Conservation (phyloP, 2,329 filamentous ascomycete genomes). For the Cladosporium sp. region DNA sequence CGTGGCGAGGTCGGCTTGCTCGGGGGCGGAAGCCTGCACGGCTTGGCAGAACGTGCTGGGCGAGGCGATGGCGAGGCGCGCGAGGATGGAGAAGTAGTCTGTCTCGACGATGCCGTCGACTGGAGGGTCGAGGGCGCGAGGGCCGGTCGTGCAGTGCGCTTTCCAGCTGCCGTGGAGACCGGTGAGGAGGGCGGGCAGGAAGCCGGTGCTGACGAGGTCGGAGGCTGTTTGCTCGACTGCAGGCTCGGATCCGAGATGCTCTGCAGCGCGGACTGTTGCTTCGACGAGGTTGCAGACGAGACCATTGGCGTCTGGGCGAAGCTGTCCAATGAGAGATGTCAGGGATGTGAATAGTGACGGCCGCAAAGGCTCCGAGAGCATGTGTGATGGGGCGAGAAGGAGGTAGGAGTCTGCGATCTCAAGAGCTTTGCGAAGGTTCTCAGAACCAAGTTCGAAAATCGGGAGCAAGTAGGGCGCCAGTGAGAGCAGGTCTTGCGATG, state of each 20-base stretch:
- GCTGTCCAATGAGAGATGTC: slow-evolving; percentile 44
- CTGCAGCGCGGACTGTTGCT: slow-evolving; percentile 51
- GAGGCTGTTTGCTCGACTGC: slow-evolving; percentile 51
- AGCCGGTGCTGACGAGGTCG: slow-evolving; percentile 59
- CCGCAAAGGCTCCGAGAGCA: slow-evolving; percentile 46
- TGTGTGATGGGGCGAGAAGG: slow-evolving; percentile 48
- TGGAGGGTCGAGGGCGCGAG: slow-evolving; percentile 66
- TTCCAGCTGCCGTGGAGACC: slow-evolving; percentile 54
- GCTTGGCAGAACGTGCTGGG: slow-evolving; percentile 65
- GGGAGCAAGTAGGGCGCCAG: slow-evolving; percentile 48
- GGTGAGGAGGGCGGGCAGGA: slow-evolving; percentile 55
- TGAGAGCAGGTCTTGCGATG: slow-evolving; percentile 44
- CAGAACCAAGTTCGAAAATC: slow-evolving; percentile 50
- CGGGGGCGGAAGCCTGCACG: slow-evolving; percentile 41
- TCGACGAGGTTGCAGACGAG: slow-evolving; percentile 49
- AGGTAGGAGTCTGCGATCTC: slow-evolving; percentile 53
- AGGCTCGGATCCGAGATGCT: slow-evolving; percentile 53
- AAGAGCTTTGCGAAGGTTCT: slow-evolving; percentile 49
- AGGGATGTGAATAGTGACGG: slow-evolving; percentile 41
- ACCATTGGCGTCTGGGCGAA: slow-evolving; percentile 47
- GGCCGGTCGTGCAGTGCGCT: slow-evolving; percentile 78
- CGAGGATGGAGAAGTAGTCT: slow-evolving; percentile 81
- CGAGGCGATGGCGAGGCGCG: slow-evolving; percentile 72
- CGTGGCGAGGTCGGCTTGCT: slow-evolving; percentile 32
- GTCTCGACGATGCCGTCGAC: slow-evolving; percentile 76